Evolutionary conservation across 495 filamentous ascomycete genomes (phyloP).

Genomic region (Aspergillus cavernicola): DNA sequence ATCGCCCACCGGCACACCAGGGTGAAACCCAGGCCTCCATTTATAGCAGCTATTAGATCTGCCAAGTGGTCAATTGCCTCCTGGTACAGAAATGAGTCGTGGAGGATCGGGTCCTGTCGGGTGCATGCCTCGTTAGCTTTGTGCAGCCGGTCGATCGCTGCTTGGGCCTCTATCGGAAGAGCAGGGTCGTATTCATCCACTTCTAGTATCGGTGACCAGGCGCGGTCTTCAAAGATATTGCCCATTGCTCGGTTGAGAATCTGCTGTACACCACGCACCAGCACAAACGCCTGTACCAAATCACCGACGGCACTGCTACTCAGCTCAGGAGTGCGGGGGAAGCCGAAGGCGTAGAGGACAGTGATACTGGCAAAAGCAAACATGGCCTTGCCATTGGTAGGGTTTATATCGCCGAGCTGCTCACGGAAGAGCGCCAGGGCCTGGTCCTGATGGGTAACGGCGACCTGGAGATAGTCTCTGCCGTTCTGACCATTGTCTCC

Average conservation of each 20-base stretch:
- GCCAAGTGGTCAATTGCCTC: slow-evolving; percentile 31
- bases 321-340: slow-evolving; percentile 35
- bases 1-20: slow-evolving; percentile 44
- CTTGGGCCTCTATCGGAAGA: slow-evolving; percentile 20
- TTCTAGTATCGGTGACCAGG: slow-evolving; percentile 28
- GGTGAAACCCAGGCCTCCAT: slow-evolving; percentile 25
- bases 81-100: slow-evolving; percentile 34
- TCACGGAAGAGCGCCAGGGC: slow-evolving; percentile 45
- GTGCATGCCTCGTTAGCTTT: slow-evolving; percentile 29
- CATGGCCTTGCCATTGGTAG: slow-evolving; percentile 46
- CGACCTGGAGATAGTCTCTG: slow-evolving; percentile 32
- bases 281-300: slow-evolving; percentile 39
- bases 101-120: slow-evolving; percentile 22
- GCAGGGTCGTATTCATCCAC: slow-evolving; percentile 22
- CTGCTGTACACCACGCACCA: slow-evolving; percentile 44
- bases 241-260: slow-evolving; percentile 31
- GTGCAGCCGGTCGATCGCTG: slow-evolving; percentile 22
- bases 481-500: neutral
- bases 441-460: slow-evolving; percentile 46
- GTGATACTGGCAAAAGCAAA: slow-evolving; percentile 49
- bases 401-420: slow-evolving; percentile 37
- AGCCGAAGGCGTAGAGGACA: slow-evolving; percentile 49
- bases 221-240: slow-evolving; percentile 18
- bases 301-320: slow-evolving; percentile 37
- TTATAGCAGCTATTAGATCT: slow-evolving; percentile 27